Base-by-base conservation (phyloP, 2,329 filamentous ascomycete genomes). In the Trichoderma aggressivum region DNA sequence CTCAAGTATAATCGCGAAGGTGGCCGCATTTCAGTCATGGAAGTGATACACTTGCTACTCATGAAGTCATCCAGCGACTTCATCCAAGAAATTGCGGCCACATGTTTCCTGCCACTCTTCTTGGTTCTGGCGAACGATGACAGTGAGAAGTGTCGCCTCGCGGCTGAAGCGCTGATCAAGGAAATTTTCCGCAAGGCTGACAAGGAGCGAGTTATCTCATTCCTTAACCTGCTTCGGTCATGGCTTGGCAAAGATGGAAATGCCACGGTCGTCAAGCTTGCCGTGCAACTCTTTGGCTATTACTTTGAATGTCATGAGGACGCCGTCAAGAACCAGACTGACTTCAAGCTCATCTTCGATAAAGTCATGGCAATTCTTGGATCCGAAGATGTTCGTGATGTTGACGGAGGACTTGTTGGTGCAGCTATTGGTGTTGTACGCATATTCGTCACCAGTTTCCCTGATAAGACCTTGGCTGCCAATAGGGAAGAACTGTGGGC, bases 11-110 rank as follows among this genome's bases (percentile, higher is more conserved):
- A 95, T 56, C 90, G 97, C 76, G 90, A 94, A 75, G 92, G 96
- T 72, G 96, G 96, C 32, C 89, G 97, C 47, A 86, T 97, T 72
- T 98, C 94, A 1, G 93, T 98, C 32, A 93, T 99, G 89, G 96
- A 99, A 81, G 90, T 95, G 3, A 86, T 98, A 59, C 91, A 97
- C 78, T 86, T 94, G 56, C 85, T 99, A n/a, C 85, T 98, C 26
- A 90, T 89, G 74, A 98, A 98, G 81, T 91, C 94, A 5, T 91
- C 92, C 0, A 89, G 94, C 50, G 92, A 94, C 30, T 89, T 94
- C 59, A 89, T 94, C 8, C 93, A 97, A 79, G 92, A 97, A 74
- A 88, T 97, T 39, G 87, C 93, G 0, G 89, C 89, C 1, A 92
- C 90, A 24, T 93, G 94, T 78, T 99, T 98, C 83, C 86, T 97